Percentiles rank a stretch among this genome's conserved stretches.
Evolutionary conservation across 257 asterid genomes (phyloP).

Genomic region (Solanum sitiens): DNA sequence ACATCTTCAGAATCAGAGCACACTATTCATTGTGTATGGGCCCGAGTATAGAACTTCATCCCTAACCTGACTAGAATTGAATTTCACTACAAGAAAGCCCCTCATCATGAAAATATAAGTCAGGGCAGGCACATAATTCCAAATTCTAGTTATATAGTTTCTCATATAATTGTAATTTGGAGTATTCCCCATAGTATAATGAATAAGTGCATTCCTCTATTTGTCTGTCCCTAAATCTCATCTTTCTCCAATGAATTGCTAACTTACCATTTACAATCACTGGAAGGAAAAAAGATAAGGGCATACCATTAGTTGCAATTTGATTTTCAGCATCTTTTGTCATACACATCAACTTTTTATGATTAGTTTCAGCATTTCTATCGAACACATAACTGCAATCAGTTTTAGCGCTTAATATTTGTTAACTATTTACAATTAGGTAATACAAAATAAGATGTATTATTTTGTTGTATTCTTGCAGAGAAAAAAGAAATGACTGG

Average conservation of each 20-base stretch:
- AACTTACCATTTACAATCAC: not conserved
- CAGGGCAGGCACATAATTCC: not conserved
- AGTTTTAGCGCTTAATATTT: not conserved
- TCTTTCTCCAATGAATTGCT: not conserved
- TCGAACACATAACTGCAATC: too few species aligned
- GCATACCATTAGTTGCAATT: not conserved
- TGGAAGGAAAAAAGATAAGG: not conserved
- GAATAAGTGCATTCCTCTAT: not conserved
- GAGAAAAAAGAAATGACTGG: conserved; percentile 93
- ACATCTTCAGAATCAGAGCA: not conserved
- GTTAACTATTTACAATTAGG: not conserved
- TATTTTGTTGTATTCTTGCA: conserved; percentile 21
- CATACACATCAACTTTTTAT: not conserved
- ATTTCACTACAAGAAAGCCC: not conserved
- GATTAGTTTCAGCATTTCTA: not conserved
- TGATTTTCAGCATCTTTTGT: not conserved
- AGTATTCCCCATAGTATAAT: not conserved
- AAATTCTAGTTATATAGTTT: not conserved
- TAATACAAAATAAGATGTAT: conserved; percentile 2
- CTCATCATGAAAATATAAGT: not conserved
- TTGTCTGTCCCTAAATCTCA: not conserved
- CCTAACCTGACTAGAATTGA: not conserved
- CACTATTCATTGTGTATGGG: not conserved
- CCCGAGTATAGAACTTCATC: not conserved
- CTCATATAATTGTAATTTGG: not conserved